Evolutionary conservation across 768 basidiomycete genomes (phyloP), one percentile per base, ranked within the genome.

Genomic region (Baorangia bicolor): DNA sequence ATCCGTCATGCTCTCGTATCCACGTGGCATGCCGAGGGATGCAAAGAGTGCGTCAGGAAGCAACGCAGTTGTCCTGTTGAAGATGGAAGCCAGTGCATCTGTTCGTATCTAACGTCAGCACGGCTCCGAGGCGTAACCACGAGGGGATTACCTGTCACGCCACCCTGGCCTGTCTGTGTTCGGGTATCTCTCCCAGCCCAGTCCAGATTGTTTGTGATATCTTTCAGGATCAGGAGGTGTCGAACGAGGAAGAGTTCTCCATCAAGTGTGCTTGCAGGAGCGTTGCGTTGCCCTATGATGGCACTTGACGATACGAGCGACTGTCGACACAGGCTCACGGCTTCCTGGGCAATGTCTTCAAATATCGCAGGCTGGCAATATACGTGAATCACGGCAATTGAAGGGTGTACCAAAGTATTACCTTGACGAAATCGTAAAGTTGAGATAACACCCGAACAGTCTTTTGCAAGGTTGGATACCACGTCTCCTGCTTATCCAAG

Each of bases 341-440:
- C 92, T 73, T 98, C 95, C 73, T 94, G 92, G 0, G 96, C 94
- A 38, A 98, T 90, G 69, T 99, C 97, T 63, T 94, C 90, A 55
- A 97, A 99, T 55, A 98, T 95, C 1, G 86, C 88, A n/a, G 91
- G 87, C 94, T 98, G 55, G 38, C 28, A 28, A 47, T n/a, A 18
- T 46, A 47, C 7, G 55, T 59, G 41, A 59, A 41, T 20, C 38
- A 33, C 20, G 8, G 23, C 30, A 35, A n/a, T 20, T 25, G 16
- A 8, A 54, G 33, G 42, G 34, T 3, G 18, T 21, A 25, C 34
- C 14, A 31, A 18, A 65, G 30, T 31, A 78, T 34, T 67, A 94
- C 96, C 77, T 97, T 93, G 52, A 98, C 90, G 63, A 91, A 98
- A 59, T 93, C 86, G 57, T 93, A 88, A 34, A 99, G 74, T 71